These are phyloP conservation scores for Pholiota conissans DNA, from an alignment of 768 basidiomycete genomes.

Conservation along the genomic window DNA sequence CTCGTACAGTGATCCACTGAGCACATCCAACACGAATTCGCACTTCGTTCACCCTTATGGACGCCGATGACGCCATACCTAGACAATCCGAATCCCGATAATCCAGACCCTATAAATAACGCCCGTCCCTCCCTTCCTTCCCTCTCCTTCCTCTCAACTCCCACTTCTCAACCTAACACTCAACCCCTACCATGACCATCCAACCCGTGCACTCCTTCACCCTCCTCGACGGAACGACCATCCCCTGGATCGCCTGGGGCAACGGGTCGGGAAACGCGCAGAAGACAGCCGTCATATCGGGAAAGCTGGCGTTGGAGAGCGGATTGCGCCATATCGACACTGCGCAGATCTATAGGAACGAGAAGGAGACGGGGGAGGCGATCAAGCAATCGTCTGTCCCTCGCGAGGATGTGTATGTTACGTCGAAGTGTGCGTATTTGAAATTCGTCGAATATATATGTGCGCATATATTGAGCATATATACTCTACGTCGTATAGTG, in stretches of 20 bases:
- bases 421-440: constrained; percentile 36
- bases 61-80: too few relatives aligned
- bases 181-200: not conserved
- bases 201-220: constrained; percentile 15
- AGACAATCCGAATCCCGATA: too few relatives aligned
- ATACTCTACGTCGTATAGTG: not conserved
- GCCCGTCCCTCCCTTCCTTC: too few relatives aligned
- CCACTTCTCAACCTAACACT: not conserved
- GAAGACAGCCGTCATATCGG: constrained; percentile 31
- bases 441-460: not conserved
- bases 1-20: too few relatives aligned
- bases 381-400: constrained; percentile 31
- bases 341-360: constrained; percentile 49
- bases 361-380: constrained; percentile 40
- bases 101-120: too few relatives aligned
- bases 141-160: too few relatives aligned
- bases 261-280: constrained; percentile 39
- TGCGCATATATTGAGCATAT: not conserved
- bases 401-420: constrained; percentile 48
- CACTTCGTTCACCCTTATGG: too few relatives aligned
- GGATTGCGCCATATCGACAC: constrained; percentile 55
- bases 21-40: too few relatives aligned
- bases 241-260: constrained; percentile 55
- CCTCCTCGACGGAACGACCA: constrained; percentile 31
- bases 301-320: constrained; percentile 31